Evolutionary conservation across 768 basidiomycete genomes (phyloP).

Genomic region (Tulasnella sp.): DNA sequence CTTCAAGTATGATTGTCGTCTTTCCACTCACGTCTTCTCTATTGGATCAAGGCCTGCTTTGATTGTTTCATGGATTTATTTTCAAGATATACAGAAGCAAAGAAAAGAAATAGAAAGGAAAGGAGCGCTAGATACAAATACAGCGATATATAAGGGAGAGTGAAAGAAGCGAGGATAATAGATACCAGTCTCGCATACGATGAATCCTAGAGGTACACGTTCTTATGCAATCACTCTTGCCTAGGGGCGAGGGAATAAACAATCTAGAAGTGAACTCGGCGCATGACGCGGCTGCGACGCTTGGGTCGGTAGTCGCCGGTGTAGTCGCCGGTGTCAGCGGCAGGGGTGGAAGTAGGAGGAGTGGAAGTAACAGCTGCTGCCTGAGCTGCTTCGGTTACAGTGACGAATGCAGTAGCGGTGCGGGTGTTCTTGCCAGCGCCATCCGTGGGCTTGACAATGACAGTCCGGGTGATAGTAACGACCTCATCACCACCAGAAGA

Average conservation of each 20-base stretch:
- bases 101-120: background rate
- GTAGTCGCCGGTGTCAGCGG: background rate
- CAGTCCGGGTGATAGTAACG: background rate
- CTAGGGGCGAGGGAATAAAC: background rate
- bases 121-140: background rate
- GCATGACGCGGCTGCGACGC: slow-evolving; percentile 10
- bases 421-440: background rate
- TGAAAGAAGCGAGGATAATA: slow-evolving; percentile 1
- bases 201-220: background rate
- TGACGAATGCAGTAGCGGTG: background rate
- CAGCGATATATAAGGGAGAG: background rate
- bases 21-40: background rate
- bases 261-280: background rate
- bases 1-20: background rate
- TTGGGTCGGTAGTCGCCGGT: background rate
- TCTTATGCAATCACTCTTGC: background rate
- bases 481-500: background rate
- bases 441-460: background rate
- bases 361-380: slow-evolving; percentile 26
- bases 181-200: background rate
- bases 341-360: slow-evolving; percentile 19
- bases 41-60: background rate
- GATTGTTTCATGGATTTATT: background rate
- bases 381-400: background rate
- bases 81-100: background rate